Evolutionary conservation across 345 rosid species (phyloP), one percentile per base, ranked within the genome.

Genomic region (Gossypium mustelinum): DNA sequence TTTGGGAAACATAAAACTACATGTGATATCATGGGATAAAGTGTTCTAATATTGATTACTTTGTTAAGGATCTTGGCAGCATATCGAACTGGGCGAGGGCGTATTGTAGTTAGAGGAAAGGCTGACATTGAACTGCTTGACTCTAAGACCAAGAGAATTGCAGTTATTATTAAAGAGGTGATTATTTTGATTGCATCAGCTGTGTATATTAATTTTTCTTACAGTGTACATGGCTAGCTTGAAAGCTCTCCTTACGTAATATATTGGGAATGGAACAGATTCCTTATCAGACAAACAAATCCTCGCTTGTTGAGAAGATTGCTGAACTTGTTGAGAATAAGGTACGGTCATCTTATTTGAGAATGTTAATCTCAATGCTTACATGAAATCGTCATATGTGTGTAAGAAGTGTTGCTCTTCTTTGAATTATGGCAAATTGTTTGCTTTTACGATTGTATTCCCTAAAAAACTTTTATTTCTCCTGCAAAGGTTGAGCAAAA

Each of bases 301-400:
- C 98, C 71, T 88, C 86, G 12, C 95, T 94, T 24, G 94, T 94
- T 82, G 87, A 92, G 86, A 94, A 92, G 90, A 92, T 94, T 82
- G 98, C 98, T 54, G 98, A 94, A 73, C 97, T 92, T 76, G 98
- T 94, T 50, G 98, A 92, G 81, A 84, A 68, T 73, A 92, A 92
- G 97, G 97, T 94, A 87, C 72, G 72, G 34, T 63, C 20, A 2
- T 68, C 44, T 65, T 43, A 18, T 61, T 48, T 22, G n/a, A 60
- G 56, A 60, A 24, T 72, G 20, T 14, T 68, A 48, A 68, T 48
- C 52, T 68, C 41, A 7, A 16, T 48, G 7, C 41, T 48, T 24
- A 48, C 56, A 48, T 24, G 7, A 25, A 68, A 48, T 10, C 61
- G 22, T 57, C 7, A 20, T 18, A 22, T 20, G 18, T 47, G 2